Conservation (phyloP, 441 rosid genomes). For the Croton laevigatus region DNA sequence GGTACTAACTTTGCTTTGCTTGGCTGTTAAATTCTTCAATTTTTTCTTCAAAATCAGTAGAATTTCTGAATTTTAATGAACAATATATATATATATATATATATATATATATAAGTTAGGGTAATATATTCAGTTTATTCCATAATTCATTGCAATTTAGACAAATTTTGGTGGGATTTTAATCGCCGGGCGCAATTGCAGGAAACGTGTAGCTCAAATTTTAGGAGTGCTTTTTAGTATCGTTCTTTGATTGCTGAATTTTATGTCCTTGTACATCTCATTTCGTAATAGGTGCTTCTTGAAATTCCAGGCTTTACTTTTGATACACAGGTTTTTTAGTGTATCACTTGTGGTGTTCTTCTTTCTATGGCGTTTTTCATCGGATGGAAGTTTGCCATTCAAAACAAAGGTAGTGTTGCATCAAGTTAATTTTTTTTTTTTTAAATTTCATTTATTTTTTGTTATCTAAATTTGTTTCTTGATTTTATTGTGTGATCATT, state of each 20-base stretch:
- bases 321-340: conserved; percentile 93
- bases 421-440: background rate
- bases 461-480: background rate
- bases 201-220: background rate
- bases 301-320: conserved; percentile 81
- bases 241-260: background rate
- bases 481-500: background rate
- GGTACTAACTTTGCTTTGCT: conserved; percentile 33
- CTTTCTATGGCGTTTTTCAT: conserved; percentile 69
- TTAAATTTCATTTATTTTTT: background rate
- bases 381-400: conserved; percentile 36
- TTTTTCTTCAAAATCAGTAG: background rate
- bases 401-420: conserved; percentile 44
- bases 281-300: conserved; percentile 38
- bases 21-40: background rate
- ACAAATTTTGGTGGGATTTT: too few species aligned
- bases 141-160: too few species aligned
- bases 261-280: background rate
- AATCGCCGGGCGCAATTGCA: too few species aligned
- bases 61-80: too few species aligned
- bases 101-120: too few species aligned
- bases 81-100: too few species aligned
- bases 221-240: background rate
- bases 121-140: too few species aligned
- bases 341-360: conserved; percentile 72